phyloP scores from a whole-genome alignment of 208 protist species.

The Leishmania guyanensis region DNA sequence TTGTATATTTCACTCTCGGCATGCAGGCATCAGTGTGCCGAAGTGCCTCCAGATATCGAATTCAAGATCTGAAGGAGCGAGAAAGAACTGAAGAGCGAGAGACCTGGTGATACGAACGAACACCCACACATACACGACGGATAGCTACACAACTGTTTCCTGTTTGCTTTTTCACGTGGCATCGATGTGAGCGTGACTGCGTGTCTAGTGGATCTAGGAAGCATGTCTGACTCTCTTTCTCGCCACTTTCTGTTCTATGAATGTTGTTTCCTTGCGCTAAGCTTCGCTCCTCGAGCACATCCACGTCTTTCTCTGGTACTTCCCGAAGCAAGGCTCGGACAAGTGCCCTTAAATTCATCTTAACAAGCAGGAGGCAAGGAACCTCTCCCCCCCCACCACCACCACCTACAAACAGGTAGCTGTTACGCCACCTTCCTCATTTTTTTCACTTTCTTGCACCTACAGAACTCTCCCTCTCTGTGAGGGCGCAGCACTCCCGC shows the following conservation, averaged over 20 bases:
- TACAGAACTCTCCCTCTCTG: not conserved
- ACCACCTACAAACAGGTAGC: not conserved
- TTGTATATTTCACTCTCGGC: not conserved
- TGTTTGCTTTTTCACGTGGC: not conserved
- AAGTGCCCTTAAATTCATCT: not conserved
- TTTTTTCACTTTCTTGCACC: not conserved
- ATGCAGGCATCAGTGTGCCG: not conserved
- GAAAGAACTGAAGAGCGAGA: not conserved
- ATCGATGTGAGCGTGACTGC: not conserved
- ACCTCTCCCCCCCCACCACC: not conserved
- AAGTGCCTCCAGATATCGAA: not conserved
- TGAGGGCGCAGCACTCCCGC: not conserved
- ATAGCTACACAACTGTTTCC: not conserved
- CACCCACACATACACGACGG: not conserved
- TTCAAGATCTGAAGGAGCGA: not conserved
- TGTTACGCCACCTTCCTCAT: not conserved
- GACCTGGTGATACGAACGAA: not conserved
- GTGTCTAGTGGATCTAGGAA: not conserved
- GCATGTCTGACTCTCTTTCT: not conserved
- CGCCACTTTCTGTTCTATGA: not conserved
- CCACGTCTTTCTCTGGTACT: not conserved
- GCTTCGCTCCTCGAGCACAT: not conserved
- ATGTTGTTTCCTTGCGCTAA: not conserved
- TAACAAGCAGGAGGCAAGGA: not conserved
- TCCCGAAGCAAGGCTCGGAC: not conserved